phyloP scores from a whole-genome alignment of 331 rosid species.

The Erythrophleum ivorense region DNA sequence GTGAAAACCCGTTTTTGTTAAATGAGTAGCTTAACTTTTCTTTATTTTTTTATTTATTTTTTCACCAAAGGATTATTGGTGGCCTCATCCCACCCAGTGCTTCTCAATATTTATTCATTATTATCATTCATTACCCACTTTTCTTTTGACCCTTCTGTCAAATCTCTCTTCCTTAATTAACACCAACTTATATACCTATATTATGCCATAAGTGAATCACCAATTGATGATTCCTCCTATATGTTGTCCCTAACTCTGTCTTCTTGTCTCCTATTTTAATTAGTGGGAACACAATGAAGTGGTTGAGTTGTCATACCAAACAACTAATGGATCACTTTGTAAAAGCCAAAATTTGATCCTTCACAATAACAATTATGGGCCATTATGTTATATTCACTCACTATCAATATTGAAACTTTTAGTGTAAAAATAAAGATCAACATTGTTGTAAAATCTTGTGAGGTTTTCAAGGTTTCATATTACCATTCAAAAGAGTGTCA shows the following conservation, averaged over 20 bases:
- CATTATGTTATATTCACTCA: background rate
- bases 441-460: too few relatives aligned
- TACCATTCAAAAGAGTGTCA: too few relatives aligned
- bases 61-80: background rate
- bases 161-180: too few relatives aligned
- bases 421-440: too few relatives aligned
- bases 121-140: too few relatives aligned
- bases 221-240: background rate
- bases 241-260: background rate
- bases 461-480: too few relatives aligned
- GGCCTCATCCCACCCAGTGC: too few relatives aligned
- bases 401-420: background rate
- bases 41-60: background rate
- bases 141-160: too few relatives aligned
- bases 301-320: background rate
- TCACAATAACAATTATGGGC: background rate
- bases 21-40: background rate
- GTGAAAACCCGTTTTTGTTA: too few relatives aligned
- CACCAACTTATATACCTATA: background rate
- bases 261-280: background rate
- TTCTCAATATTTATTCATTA: too few relatives aligned
- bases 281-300: background rate
- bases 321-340: slow-evolving; percentile 5
- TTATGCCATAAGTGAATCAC: background rate
- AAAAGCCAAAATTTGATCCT: background rate